phyloP scores from a whole-genome alignment of 768 basidiomycete genomes.

The Suillus bovinus region DNA sequence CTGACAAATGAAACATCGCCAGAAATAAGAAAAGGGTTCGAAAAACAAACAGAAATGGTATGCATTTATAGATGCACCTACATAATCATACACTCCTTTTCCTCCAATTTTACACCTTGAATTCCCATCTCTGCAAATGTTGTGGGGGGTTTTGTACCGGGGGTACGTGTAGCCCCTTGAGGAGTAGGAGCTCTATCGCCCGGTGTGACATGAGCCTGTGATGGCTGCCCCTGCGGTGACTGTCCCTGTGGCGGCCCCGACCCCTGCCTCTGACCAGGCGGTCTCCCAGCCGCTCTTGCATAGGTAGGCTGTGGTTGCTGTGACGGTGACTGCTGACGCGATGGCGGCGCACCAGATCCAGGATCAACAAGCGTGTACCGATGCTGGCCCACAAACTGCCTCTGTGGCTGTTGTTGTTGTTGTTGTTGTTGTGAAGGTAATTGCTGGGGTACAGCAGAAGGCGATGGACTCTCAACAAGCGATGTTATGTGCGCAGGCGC shows the following conservation, averaged over 20 bases:
- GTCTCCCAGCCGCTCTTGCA: slow-evolving; percentile 30
- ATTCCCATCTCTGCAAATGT: slow-evolving; percentile 97
- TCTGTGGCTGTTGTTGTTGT: not conserved
- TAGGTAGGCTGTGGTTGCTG: slow-evolving; percentile 15
- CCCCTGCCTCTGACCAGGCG: slow-evolving; percentile 30
- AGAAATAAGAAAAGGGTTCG: not conserved
- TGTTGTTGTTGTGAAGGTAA: not conserved
- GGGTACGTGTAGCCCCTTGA: slow-evolving; percentile 6
- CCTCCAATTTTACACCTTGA: slow-evolving; percentile 70
- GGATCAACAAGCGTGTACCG: slow-evolving; percentile 52
- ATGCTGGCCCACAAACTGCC: slow-evolving; percentile 39
- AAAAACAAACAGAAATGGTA: not conserved
- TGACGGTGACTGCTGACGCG: slow-evolving; percentile 21
- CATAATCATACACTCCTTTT: slow-evolving; percentile 89
- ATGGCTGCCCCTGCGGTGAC: slow-evolving; percentile 14
- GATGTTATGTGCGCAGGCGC: slow-evolving; percentile 10
- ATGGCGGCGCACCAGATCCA: slow-evolving; percentile 24
- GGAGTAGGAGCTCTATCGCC: slow-evolving; percentile 8
- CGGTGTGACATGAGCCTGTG: slow-evolving; percentile 8
- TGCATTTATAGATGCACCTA: slow-evolving; percentile 27
- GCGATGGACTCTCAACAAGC: slow-evolving; percentile 16
- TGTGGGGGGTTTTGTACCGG: slow-evolving; percentile 46
- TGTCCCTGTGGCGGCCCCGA: slow-evolving; percentile 13
- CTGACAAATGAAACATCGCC: not conserved
- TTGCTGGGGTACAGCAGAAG: slow-evolving; percentile 10